Conservation (phyloP, 2,329 filamentous ascomycete genomes). For the Botryosphaeria agaves region DNA sequence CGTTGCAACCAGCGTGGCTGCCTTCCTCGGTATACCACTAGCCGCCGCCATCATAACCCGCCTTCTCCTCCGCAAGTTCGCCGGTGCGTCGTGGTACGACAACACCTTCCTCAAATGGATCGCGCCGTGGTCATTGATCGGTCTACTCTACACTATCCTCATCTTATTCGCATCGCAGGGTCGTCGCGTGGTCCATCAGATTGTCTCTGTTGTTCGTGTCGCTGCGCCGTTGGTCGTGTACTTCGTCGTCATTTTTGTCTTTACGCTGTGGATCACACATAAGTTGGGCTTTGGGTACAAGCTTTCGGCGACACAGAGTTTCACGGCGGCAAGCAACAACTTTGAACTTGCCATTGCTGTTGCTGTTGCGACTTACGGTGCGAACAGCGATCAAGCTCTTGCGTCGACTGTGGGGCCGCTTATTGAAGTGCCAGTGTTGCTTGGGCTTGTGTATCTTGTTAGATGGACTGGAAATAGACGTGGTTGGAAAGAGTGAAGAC, state of each 20-base stretch:
- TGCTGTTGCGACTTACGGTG: slow-evolving; percentile 63
- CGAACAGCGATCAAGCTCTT: slow-evolving; percentile 61
- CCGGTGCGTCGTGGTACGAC: slow-evolving; percentile 46
- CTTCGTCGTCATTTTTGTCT: slow-evolving; percentile 57
- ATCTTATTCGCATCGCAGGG: slow-evolving; percentile 77
- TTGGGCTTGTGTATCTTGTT: slow-evolving; percentile 60
- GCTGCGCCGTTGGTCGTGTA: slow-evolving; percentile 69
- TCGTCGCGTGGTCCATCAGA: slow-evolving; percentile 58
- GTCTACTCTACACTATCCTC: slow-evolving; percentile 72
- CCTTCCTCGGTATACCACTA: slow-evolving; percentile 70
- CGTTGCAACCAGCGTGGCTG: slow-evolving; percentile 64
- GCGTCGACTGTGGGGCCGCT: slow-evolving; percentile 71
- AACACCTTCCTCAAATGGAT: slow-evolving; percentile 50
- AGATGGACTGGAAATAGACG: slow-evolving; percentile 39
- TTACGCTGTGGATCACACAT: slow-evolving; percentile 44
- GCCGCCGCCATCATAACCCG: slow-evolving; percentile 65
- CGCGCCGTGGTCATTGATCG: slow-evolving; percentile 62
- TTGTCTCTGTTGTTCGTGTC: slow-evolving; percentile 67
- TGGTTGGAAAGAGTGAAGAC: slow-evolving; percentile 32
- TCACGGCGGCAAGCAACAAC: slow-evolving; percentile 83
- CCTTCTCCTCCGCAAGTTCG: slow-evolving; percentile 36
- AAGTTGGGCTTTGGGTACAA: slow-evolving; percentile 60
- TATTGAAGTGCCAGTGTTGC: slow-evolving; percentile 69
- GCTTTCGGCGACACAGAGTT: slow-evolving; percentile 59
- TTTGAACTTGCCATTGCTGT: slow-evolving; percentile 87